phyloP scores from a whole-genome alignment of 352 stramenopile species.

The Globisporangium irregulare region DNA sequence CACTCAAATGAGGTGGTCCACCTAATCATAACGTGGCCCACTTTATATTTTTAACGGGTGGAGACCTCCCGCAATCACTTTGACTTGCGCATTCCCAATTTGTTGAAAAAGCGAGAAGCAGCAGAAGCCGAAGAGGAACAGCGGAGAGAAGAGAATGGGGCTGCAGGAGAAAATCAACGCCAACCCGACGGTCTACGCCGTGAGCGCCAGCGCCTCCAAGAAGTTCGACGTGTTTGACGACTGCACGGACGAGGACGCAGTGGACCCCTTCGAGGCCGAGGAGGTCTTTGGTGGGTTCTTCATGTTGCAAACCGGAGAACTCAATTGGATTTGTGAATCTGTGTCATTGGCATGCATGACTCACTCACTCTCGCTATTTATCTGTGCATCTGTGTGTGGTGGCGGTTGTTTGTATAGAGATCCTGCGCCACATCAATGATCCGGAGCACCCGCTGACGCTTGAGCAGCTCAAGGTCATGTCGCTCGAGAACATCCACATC shows the following conservation, averaged over 20 bases:
- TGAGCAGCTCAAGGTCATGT: constrained; percentile 93
- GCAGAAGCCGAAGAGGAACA: background rate
- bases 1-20: background rate
- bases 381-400: background rate
- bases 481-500: constrained; percentile 88
- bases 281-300: constrained; percentile 78
- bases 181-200: constrained; percentile 85
- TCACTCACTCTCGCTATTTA: background rate
- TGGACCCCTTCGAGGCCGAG: constrained; percentile 78
- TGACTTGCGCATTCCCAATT: background rate
- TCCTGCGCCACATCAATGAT: constrained; percentile 89
- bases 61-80: background rate
- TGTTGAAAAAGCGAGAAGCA: constrained; percentile 6
- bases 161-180: constrained; percentile 81
- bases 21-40: background rate
- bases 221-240: constrained; percentile 65
- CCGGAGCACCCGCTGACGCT: constrained; percentile 92
- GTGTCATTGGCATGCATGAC: background rate
- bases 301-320: background rate
- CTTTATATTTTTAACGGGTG: background rate
- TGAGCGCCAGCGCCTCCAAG: constrained; percentile 46
- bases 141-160: background rate
- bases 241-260: constrained; percentile 52
- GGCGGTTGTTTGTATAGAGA: constrained; percentile 38
- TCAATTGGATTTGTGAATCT: background rate